Percentiles rank a stretch among this genome's conserved stretches.
phyloP scores from a whole-genome alignment of 2,329 filamentous ascomycete genomes.

The Alternaria burnsii region DNA sequence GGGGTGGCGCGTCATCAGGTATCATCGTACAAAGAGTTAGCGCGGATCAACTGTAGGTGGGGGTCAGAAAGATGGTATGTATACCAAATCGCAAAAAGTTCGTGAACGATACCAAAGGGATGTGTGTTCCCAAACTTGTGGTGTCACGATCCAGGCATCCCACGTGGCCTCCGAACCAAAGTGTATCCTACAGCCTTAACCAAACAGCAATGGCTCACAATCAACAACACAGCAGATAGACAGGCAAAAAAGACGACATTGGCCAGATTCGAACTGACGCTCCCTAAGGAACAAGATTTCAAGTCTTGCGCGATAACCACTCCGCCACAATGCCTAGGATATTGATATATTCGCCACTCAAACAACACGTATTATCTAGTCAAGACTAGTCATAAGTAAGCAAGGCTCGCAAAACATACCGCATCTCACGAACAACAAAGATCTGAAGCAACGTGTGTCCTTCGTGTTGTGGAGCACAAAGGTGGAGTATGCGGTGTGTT shows the following conservation, averaged over 20 bases:
- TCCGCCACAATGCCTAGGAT: conserved; percentile 42
- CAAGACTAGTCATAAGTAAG: background rate
- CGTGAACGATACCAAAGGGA: background rate
- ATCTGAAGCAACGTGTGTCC: background rate
- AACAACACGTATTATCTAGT: background rate
- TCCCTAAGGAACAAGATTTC: conserved; percentile 51
- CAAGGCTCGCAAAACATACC: background rate
- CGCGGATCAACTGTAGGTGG: conserved; percentile 32
- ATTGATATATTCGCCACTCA: background rate
- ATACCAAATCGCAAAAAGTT: background rate
- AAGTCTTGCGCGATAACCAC: conserved; percentile 52
- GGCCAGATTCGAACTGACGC: conserved; percentile 48
- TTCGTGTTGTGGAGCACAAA: background rate
- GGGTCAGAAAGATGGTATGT: background rate
- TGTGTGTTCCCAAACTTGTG: too few species aligned
- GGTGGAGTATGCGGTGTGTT: background rate
- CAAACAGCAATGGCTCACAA: background rate
- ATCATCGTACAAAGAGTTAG: conserved; percentile 84
- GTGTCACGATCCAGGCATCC: background rate
- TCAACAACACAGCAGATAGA: background rate
- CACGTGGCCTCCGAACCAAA: too few species aligned
- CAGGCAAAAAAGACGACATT: conserved; percentile 34
- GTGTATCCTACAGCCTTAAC: background rate
- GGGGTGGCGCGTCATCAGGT: conserved; percentile 89
- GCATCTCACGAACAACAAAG: background rate